phyloP scores from a whole-genome alignment of 192 early-diverging fungal species.

The Pecoramyces ruminantium region DNA sequence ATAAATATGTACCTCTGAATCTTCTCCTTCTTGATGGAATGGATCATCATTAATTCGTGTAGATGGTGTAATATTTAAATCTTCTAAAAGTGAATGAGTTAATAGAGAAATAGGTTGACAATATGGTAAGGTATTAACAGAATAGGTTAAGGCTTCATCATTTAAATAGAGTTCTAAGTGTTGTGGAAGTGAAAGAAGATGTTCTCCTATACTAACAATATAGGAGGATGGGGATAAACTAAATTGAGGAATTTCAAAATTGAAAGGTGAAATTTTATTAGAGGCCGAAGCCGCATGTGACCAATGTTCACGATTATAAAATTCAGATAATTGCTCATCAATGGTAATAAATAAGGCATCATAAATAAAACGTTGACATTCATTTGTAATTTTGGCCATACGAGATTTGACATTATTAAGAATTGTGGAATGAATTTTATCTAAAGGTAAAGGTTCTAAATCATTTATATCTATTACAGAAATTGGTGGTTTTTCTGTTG shows the following conservation, averaged over 20 bases:
- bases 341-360: constrained; percentile 33
- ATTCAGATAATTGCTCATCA: constrained; percentile 16
- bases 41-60: not conserved
- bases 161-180: constrained; percentile 45
- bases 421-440: not conserved
- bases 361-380: constrained; percentile 34
- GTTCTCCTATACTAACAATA: constrained; percentile 49
- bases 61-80: not conserved
- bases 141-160: constrained; percentile 26
- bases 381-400: constrained; percentile 9
- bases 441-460: not conserved
- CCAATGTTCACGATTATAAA: constrained; percentile 26
- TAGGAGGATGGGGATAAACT: constrained; percentile 45
- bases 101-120: not conserved
- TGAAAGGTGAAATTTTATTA: constrained; percentile 4
- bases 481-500: not conserved
- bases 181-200: constrained; percentile 46
- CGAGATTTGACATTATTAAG: not conserved
- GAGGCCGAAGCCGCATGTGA: constrained; percentile 1
- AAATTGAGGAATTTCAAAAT: constrained; percentile 33
- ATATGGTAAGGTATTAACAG: constrained; percentile 20
- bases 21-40: constrained; percentile 9
- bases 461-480: not conserved
- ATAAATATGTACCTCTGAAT: not conserved
- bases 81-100: not conserved